Percentiles rank a stretch among this genome's conserved stretches.
Conservation (phyloP, 2,329 filamentous ascomycete species). For the Trichophyton schoenleinii region DNA sequence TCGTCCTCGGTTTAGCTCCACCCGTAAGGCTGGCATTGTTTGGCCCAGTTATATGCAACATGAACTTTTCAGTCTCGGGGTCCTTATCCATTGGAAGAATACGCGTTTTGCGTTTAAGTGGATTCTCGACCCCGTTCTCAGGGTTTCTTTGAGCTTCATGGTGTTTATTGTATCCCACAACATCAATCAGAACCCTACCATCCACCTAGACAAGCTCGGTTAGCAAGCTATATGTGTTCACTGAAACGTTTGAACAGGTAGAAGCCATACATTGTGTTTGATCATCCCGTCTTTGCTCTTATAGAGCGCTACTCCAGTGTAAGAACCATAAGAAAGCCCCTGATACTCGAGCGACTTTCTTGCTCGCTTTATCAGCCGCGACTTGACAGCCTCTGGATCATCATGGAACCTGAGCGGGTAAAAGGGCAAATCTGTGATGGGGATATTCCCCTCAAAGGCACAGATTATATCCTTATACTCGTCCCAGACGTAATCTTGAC, state of each 20-base stretch:
- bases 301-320: slow-evolving; percentile 30
- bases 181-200: slow-evolving; percentile 31
- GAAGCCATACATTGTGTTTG: neutral
- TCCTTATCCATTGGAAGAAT: neutral
- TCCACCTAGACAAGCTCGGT: slow-evolving; percentile 30
- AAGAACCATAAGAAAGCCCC: slow-evolving; percentile 31
- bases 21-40: neutral
- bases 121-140: neutral
- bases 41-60: neutral
- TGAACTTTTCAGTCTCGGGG: neutral
- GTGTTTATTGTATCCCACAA: slow-evolving; percentile 34
- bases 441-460: slow-evolving; percentile 31
- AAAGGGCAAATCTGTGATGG: slow-evolving; percentile 29
- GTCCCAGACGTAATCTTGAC: slow-evolving; percentile 30
- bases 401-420: slow-evolving; percentile 29
- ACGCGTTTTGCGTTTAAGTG: neutral
- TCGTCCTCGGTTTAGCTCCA: neutral
- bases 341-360: slow-evolving; percentile 33
- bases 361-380: slow-evolving; percentile 25
- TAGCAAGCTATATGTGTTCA: neutral
- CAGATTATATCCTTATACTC: slow-evolving; percentile 20
- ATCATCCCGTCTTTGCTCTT: slow-evolving; percentile 15
- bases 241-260: neutral
- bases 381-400: slow-evolving; percentile 20
- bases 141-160: slow-evolving; percentile 17